Percentiles rank a stretch among this genome's conserved stretches.
Evolutionary conservation across 108 stramenopile genomes (phyloP).

Genomic region (Aureococcus anophagefferens): DNA sequence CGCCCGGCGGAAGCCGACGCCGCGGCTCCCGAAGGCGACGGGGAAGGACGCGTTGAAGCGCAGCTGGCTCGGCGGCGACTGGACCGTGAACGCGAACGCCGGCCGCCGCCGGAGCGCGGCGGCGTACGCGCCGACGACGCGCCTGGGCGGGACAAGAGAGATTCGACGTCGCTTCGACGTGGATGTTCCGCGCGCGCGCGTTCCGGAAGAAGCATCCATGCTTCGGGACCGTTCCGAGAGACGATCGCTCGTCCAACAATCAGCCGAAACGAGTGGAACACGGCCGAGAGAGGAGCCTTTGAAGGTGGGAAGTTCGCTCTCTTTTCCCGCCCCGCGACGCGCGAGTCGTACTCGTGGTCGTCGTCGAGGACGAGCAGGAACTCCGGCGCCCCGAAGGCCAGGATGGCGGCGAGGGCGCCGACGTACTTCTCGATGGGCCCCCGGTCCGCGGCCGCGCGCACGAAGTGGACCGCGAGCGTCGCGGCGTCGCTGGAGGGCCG

Average conservation of each 20-base stretch:
- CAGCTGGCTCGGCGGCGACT: background rate
- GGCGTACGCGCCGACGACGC: background rate
- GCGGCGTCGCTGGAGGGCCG: too few relatives aligned
- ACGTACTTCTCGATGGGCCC: background rate
- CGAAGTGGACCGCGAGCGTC: background rate
- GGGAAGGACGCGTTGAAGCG: background rate
- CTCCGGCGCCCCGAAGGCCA: background rate
- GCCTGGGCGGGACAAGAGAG: too few relatives aligned
- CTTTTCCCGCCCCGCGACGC: too few relatives aligned
- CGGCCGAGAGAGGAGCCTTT: too few relatives aligned
- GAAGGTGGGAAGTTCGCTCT: too few relatives aligned
- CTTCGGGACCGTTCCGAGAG: too few relatives aligned
- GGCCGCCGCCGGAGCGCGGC: background rate
- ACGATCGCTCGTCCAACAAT: too few relatives aligned
- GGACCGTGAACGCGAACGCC: background rate
- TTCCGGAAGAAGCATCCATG: too few relatives aligned
- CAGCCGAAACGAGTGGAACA: too few relatives aligned
- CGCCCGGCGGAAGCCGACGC: background rate
- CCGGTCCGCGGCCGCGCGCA: background rate
- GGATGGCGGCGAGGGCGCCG: background rate
- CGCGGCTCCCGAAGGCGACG: background rate
- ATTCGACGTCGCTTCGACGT: too few relatives aligned
- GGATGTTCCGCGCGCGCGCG: too few relatives aligned
- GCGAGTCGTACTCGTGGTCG: background rate
- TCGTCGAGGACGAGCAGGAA: background rate